phyloP scores from a whole-genome alignment of 2,329 filamentous ascomycete genomes.

The Knoxdaviesia capensis region DNA sequence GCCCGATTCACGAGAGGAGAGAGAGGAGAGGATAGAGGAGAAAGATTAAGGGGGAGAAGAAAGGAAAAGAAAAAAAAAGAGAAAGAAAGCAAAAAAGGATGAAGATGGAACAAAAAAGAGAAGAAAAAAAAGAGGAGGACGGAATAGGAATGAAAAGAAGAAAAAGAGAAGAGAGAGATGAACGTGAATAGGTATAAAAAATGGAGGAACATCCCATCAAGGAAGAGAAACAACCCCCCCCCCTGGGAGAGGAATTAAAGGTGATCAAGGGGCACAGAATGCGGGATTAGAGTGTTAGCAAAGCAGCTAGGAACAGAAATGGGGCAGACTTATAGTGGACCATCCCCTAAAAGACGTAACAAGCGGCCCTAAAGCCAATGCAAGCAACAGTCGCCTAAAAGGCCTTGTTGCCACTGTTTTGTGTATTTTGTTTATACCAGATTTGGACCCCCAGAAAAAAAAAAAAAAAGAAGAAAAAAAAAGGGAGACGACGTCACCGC shows the following conservation, averaged over 20 bases:
- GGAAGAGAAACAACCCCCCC: too few species aligned
- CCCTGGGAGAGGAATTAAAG: too few species aligned
- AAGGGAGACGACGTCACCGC: conserved; percentile 2
- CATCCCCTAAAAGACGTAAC: too few species aligned
- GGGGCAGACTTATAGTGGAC: too few species aligned
- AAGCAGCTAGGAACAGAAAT: too few species aligned
- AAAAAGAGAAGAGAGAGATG: conserved; percentile 1
- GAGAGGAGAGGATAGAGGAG: not conserved
- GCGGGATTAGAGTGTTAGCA: too few species aligned
- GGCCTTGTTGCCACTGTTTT: too few species aligned
- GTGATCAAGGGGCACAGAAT: too few species aligned
- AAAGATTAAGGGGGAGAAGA: not conserved
- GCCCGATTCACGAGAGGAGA: not conserved
- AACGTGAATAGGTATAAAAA: not conserved
- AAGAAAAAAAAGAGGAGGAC: not conserved
- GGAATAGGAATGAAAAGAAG: conserved; percentile 1
- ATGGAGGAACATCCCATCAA: too few species aligned
- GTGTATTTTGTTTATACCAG: too few species aligned
- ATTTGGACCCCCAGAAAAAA: not conserved
- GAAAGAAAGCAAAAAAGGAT: not conserved
- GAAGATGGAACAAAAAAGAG: not conserved
- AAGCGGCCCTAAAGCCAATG: too few species aligned
- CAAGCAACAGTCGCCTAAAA: too few species aligned
- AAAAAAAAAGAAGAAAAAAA: not conserved
- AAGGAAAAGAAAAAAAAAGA: conserved; percentile 1